Conservation (phyloP, 352 stramenopile species). For the Globisporangium cederbergense region DNA sequence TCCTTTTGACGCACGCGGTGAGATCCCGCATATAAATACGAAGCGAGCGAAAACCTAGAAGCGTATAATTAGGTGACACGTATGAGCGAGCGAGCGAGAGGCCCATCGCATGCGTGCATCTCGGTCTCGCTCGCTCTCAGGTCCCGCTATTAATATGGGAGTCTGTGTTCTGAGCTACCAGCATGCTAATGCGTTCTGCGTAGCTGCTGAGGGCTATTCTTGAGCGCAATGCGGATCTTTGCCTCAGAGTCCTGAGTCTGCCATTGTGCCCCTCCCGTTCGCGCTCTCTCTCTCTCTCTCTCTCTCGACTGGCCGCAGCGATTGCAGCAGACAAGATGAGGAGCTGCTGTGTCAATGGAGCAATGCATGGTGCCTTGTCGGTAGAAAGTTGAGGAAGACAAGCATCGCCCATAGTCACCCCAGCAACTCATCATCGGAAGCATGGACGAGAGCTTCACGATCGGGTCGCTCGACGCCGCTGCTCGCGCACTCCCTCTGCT, state of each 20-base stretch:
- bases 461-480: constrained; percentile 48
- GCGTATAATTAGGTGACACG: not conserved
- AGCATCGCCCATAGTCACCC: not conserved
- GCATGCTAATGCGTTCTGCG: not conserved
- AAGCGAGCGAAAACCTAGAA: not conserved
- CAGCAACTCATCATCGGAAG: not conserved
- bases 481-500: constrained; percentile 32
- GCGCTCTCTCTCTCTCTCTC: too few relatives aligned
- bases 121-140: not conserved
- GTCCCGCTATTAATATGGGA: not conserved
- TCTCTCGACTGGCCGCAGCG: too few relatives aligned
- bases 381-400: not conserved
- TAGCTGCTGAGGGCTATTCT: too few relatives aligned
- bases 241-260: not conserved
- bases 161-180: not conserved
- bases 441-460: constrained; percentile 13
- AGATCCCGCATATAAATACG: not conserved
- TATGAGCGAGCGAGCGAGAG: not conserved
- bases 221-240: not conserved
- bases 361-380: not conserved
- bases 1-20: not conserved
- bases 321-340: too few relatives aligned
- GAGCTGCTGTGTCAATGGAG: too few relatives aligned
- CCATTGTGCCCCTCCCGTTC: too few relatives aligned
- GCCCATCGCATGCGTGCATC: too few relatives aligned